Percentiles rank a stretch among this genome's conserved stretches.
phyloP scores from a whole-genome alignment of 768 basidiomycete species.

The Panaeolus cyanescens region DNA sequence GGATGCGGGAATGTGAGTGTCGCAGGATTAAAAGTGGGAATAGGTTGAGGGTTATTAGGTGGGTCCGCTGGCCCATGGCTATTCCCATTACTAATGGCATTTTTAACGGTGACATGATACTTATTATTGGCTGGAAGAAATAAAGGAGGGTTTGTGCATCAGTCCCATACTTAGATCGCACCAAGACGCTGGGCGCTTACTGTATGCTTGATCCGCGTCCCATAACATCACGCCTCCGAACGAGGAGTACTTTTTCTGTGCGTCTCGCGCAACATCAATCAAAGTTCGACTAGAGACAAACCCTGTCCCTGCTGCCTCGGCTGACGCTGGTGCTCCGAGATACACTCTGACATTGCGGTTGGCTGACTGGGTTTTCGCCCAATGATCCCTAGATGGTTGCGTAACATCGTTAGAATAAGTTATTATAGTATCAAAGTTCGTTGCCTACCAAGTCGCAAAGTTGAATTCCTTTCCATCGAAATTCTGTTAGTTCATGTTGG shows the following conservation, averaged over 20 bases:
- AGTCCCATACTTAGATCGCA: neutral
- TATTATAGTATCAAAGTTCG: neutral
- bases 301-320: slow-evolving; percentile 52
- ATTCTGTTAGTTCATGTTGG: slow-evolving; percentile 10
- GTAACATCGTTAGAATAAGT: neutral
- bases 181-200: slow-evolving; percentile 29
- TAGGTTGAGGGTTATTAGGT: slow-evolving; percentile 9
- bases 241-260: slow-evolving; percentile 53
- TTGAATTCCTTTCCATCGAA: slow-evolving; percentile 45
- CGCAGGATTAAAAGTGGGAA: slow-evolving; percentile 2
- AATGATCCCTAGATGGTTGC: slow-evolving; percentile 45
- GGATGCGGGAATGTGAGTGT: neutral
- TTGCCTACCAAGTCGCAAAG: slow-evolving; percentile 44
- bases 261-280: slow-evolving; percentile 40
- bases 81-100: slow-evolving; percentile 57
- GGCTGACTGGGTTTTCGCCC: slow-evolving; percentile 60
- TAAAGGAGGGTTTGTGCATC: neutral
- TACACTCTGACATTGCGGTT: slow-evolving; percentile 62
- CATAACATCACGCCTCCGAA: slow-evolving; percentile 61
- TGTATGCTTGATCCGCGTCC: slow-evolving; percentile 42
- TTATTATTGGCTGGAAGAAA: slow-evolving; percentile 49
- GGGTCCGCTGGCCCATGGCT: slow-evolving; percentile 33
- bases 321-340: slow-evolving; percentile 57
- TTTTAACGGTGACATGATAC: slow-evolving; percentile 63
- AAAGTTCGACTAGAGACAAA: slow-evolving; percentile 50